Percentiles rank a stretch among this genome's conserved stretches.
phyloP scores from a whole-genome alignment of 345 rosid genomes.

The Psidium friedrichsthalianum region DNA sequence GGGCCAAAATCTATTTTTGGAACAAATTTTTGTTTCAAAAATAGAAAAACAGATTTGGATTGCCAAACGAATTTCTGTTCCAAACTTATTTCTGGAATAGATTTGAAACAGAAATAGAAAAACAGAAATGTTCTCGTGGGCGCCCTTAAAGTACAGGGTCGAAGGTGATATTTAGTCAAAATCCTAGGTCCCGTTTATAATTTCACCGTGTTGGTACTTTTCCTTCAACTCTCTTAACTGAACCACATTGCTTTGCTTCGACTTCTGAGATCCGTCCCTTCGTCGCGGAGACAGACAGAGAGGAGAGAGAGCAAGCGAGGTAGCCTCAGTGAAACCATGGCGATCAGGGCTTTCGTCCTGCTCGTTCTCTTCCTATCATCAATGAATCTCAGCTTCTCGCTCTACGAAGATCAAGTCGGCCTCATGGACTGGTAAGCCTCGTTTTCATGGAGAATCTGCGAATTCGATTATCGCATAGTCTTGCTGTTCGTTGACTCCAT shows the following conservation, averaged over 20 bases:
- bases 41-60: no score
- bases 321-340: slow-evolving; percentile 39
- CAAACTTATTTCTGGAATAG: no score
- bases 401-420: slow-evolving; percentile 94
- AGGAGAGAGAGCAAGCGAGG: neutral
- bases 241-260: neutral
- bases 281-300: neutral
- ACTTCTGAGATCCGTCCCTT: slow-evolving; percentile 17
- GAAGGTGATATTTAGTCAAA: neutral
- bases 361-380: slow-evolving; percentile 32
- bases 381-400: slow-evolving; percentile 29
- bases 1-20: no score
- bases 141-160: neutral
- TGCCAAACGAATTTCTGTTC: neutral
- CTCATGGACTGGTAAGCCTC: slow-evolving; percentile 78
- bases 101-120: no score
- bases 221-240: neutral
- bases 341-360: slow-evolving; percentile 30
- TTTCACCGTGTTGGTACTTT: neutral
- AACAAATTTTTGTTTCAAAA: no score
- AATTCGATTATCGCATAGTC: neutral
- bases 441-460: neutral
- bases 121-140: no score
- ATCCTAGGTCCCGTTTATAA: neutral
- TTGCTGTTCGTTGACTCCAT: neutral